Percentiles rank a stretch among this genome's conserved stretches.
Conservation (phyloP, 139 green algal genomes). For the Chlorella sorokiniana region DNA sequence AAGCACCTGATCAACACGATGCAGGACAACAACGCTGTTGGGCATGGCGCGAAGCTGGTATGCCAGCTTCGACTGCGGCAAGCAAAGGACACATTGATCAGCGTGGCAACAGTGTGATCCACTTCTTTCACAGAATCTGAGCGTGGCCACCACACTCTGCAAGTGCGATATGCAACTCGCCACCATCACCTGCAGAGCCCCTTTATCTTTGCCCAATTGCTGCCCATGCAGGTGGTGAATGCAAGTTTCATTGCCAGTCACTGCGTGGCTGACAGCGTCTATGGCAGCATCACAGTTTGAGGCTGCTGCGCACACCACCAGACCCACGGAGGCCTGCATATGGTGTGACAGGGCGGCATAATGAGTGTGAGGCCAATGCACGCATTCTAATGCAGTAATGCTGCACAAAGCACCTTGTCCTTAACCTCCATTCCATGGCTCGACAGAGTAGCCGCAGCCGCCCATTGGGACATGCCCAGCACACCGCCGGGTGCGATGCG, state of each 20-base stretch:
- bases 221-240: neutral
- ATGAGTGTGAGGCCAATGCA: neutral
- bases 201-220: neutral
- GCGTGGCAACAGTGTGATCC: neutral
- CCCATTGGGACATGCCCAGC: neutral
- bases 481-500: neutral
- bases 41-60: neutral
- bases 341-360: too few relatives aligned
- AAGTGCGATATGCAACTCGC: neutral
- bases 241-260: neutral
- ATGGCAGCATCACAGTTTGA: neutral
- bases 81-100: neutral
- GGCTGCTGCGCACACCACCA: neutral
- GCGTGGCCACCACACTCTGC: too few relatives aligned
- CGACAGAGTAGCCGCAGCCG: neutral
- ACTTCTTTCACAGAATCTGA: neutral
- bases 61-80: neutral
- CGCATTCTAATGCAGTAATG: neutral
- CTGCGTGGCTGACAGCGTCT: neutral
- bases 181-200: neutral
- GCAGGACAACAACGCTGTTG: neutral
- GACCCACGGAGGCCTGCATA: neutral
- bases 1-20: neutral
- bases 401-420: neutral
- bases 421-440: neutral